phyloP scores from a whole-genome alignment of 768 basidiomycete genomes.

The Gymnopilus junonius region DNA sequence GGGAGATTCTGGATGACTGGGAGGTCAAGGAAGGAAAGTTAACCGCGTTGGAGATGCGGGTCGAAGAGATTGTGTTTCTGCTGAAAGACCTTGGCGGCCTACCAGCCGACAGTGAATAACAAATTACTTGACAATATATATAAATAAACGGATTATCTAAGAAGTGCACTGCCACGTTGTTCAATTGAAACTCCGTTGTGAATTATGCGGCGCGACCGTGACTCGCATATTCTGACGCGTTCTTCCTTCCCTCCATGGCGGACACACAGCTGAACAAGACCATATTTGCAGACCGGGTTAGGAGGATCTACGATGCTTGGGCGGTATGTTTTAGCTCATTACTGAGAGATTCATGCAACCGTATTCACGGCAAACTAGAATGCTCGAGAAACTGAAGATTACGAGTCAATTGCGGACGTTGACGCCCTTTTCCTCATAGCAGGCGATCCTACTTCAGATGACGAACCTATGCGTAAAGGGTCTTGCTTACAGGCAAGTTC shows the following conservation, averaged over 20 bases:
- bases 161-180: conserved; percentile 5
- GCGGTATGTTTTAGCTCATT: conserved; percentile 47
- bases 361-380: conserved; percentile 42
- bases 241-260: conserved; percentile 47
- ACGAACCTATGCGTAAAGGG: conserved; percentile 89
- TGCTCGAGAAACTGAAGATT: conserved; percentile 73
- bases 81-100: conserved; percentile 74
- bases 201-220: conserved; percentile 23
- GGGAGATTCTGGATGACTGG: conserved; percentile 75
- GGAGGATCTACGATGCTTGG: conserved; percentile 66
- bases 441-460: conserved; percentile 82
- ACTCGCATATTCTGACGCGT: conserved; percentile 25
- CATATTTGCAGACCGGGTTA: conserved; percentile 58
- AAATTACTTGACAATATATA: conserved; percentile 2
- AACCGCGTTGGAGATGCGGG: conserved; percentile 79
- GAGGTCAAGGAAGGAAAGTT: conserved; percentile 76
- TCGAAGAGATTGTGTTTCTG: conserved; percentile 90
- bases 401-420: conserved; percentile 64
- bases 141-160: not conserved
- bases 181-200: conserved; percentile 33
- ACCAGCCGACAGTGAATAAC: conserved; percentile 52
- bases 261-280: conserved; percentile 72
- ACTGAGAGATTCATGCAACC: not conserved
- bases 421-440: conserved; percentile 76
- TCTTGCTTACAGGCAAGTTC: conserved; percentile 84